These are phyloP conservation scores for Syzygium grande DNA, from an alignment of 345 rosid species.

Conservation along the genomic window DNA sequence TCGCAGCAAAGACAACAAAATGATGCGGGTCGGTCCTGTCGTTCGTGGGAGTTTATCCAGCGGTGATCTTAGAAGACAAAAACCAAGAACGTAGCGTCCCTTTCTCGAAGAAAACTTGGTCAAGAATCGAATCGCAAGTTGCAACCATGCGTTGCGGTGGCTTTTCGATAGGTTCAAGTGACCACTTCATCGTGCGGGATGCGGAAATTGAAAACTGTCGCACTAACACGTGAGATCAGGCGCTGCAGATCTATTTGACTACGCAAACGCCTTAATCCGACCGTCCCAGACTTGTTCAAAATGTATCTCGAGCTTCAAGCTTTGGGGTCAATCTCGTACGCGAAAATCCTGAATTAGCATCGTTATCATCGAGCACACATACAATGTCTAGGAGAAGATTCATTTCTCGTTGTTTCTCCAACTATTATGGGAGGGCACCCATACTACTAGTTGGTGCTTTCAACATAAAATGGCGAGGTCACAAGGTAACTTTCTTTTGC, in stretches of 20 bases:
- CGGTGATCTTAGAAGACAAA: not conserved
- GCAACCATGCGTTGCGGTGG: not conserved
- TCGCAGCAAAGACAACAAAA: not conserved
- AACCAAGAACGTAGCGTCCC: not conserved
- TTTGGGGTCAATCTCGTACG: not conserved
- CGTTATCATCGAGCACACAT: not conserved
- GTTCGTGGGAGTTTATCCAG: not conserved
- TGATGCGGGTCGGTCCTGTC: not conserved
- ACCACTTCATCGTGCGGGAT: not conserved
- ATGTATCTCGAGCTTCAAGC: not conserved
- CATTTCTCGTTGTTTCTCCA: not conserved
- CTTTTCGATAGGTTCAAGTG: not conserved
- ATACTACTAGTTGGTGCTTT: not conserved
- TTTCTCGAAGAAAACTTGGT: not conserved
- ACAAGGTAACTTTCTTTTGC: no score
- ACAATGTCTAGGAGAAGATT: not conserved
- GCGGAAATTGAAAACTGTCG: not conserved
- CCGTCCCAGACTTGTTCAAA: not conserved
- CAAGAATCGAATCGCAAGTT: rapidly evolving
- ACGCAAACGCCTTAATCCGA: not conserved
- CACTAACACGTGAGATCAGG: not conserved
- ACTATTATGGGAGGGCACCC: not conserved
- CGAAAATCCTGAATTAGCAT: not conserved
- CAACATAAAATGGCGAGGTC: not conserved
- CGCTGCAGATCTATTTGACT: not conserved